A percentile compares a stretch with the other conserved stretches of the same genome.
Evolutionary conservation across 2,329 filamentous ascomycete species (phyloP).

Genomic region (Blastomyces parvus): DNA sequence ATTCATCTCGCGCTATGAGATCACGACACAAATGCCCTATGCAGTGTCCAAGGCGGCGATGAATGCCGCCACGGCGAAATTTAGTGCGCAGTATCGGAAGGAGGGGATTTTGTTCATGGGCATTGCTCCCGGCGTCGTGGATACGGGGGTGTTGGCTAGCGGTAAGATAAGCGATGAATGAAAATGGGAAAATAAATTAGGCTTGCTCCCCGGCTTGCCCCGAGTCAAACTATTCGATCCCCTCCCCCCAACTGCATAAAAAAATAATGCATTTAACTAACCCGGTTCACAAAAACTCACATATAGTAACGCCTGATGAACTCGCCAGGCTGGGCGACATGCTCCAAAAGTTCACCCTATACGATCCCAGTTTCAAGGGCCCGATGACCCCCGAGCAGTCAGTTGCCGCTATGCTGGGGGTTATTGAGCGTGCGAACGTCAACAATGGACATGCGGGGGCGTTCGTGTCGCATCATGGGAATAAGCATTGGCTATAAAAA

Average conservation of each 20-base stretch:
- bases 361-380: constrained; percentile 35
- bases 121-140: constrained; percentile 37
- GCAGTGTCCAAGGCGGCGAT: constrained; percentile 44
- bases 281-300: not conserved
- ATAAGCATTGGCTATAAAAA: constrained; percentile 43
- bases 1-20: constrained; percentile 29
- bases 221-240: no score
- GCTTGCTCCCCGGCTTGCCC: no score
- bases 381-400: constrained; percentile 31
- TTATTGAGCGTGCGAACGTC: constrained; percentile 34
- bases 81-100: constrained; percentile 40
- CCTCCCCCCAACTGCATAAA: no score
- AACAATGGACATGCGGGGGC: constrained; percentile 41
- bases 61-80: constrained; percentile 48
- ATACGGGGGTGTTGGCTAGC: not conserved
- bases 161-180: not conserved
- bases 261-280: no score
- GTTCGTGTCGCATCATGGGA: constrained; percentile 48
- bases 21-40: constrained; percentile 36
- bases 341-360: constrained; percentile 25
- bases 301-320: constrained; percentile 20
- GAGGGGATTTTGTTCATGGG: constrained; percentile 46
- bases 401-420: constrained; percentile 23
- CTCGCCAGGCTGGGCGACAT: constrained; percentile 18
- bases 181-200: not conserved